Percentiles rank a stretch among this genome's conserved stretches.
Evolutionary conservation across 805 yeast species (phyloP).

Genomic region (Kodamaea kaohsiungensis): DNA sequence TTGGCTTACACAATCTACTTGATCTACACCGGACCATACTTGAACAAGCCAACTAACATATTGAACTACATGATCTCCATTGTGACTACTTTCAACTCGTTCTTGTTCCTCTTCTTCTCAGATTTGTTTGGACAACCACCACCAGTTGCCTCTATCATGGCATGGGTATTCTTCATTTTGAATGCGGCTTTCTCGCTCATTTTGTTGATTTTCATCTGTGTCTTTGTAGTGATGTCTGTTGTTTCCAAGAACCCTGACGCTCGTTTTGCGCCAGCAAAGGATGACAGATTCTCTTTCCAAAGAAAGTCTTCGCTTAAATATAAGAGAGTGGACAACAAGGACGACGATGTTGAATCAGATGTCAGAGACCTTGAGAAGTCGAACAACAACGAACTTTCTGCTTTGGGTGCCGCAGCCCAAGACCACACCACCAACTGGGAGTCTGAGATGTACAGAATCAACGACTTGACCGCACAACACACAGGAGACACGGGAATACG

Average conservation of each 20-base stretch:
- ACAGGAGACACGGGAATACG: not conserved
- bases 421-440: conserved; percentile 80
- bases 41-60: conserved; percentile 81
- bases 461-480: conserved; percentile 22
- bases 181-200: conserved; percentile 87
- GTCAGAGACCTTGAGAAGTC: conserved; percentile 10
- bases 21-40: conserved; percentile 68
- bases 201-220: conserved; percentile 68
- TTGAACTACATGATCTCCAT: conserved; percentile 71
- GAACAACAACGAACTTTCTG: conserved; percentile 34
- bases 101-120: conserved; percentile 83
- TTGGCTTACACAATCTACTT: conserved; percentile 64
- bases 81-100: conserved; percentile 75
- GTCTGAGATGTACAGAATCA: conserved; percentile 55
- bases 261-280: conserved; percentile 83
- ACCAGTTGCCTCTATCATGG: conserved; percentile 82
- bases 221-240: conserved; percentile 60
- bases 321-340: not conserved
- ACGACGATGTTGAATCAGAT: not conserved
- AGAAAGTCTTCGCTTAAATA: conserved; percentile 32
- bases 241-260: conserved; percentile 86
- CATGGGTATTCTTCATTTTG: conserved; percentile 82
- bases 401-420: conserved; percentile 79
- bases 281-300: conserved; percentile 91
- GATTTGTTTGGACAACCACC: conserved; percentile 80